These are phyloP conservation scores for Glomus cerebriforme DNA, from an alignment of 192 early-diverging fungal species.

Conservation along the genomic window DNA sequence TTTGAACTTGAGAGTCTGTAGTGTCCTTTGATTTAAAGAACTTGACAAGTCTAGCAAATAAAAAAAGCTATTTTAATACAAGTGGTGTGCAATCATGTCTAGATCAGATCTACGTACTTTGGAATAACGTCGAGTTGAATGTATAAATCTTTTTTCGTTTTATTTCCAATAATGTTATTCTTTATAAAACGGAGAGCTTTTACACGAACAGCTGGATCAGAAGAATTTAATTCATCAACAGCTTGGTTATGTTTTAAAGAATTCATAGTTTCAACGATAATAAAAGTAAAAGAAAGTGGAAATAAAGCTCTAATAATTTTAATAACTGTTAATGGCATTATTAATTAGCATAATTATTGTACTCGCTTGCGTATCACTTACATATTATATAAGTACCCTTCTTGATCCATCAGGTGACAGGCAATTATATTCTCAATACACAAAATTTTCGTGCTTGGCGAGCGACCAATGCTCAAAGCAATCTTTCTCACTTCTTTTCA, in stretches of 20 bases:
- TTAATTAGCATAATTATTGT: too few relatives aligned
- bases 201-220: constrained; percentile 47
- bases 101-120: constrained; percentile 39
- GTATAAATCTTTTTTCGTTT: constrained; percentile 78
- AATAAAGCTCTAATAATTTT: too few relatives aligned
- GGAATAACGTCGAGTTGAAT: constrained; percentile 61
- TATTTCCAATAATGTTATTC: constrained; percentile 82
- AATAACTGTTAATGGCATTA: too few relatives aligned
- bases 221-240: constrained; percentile 48
- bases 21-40: constrained; percentile 46
- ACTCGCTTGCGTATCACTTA: too few relatives aligned
- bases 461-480: too few relatives aligned
- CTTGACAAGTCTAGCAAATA: constrained; percentile 54
- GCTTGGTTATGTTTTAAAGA: constrained; percentile 56
- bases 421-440: too few relatives aligned
- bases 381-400: too few relatives aligned
- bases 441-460: too few relatives aligned
- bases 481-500: too few relatives aligned
- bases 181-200: constrained; percentile 74
- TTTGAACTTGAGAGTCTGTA: constrained; percentile 48
- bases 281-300: not conserved
- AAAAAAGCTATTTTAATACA: not conserved
- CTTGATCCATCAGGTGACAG: too few relatives aligned
- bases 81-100: not conserved
- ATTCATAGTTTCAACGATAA: constrained; percentile 44